Percentiles rank a stretch among this genome's conserved stretches.
Conservation (phyloP, 2,329 filamentous ascomycete genomes). For the Pseudocercospora crystallina region DNA sequence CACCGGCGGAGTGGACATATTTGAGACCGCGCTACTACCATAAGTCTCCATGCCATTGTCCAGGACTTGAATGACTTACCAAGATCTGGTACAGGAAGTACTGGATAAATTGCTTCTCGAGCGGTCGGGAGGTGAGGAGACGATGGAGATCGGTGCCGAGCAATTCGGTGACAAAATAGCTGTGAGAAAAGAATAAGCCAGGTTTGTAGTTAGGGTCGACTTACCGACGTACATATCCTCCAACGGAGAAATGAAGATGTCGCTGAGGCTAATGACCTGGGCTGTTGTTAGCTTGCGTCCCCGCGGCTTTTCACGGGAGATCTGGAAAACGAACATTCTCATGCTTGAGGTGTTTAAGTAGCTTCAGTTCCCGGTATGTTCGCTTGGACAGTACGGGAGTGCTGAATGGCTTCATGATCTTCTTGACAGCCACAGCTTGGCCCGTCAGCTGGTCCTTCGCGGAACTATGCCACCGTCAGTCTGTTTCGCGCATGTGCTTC, state of each 20-base stretch:
- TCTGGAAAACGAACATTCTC: conserved; percentile 71
- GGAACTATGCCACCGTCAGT: conserved; percentile 60
- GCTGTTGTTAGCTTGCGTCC: conserved; percentile 8
- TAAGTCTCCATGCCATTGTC: conserved; percentile 7
- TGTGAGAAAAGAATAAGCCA: conserved; percentile 42
- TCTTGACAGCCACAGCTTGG: conserved; percentile 97
- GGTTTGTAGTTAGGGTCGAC: conserved; percentile 28
- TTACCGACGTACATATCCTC: conserved; percentile 79
- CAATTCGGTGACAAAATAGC: conserved; percentile 97
- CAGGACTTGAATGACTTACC: conserved; percentile 54
- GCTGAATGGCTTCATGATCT: conserved; percentile 99
- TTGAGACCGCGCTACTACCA: conserved; percentile 79
- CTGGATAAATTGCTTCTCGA: conserved; percentile 99
- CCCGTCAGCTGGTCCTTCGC: conserved; percentile 96
- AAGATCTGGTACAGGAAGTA: conserved; percentile 99
- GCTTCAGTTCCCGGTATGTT: conserved; percentile 95
- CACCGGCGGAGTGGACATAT: conserved; percentile 97
- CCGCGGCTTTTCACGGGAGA: not conserved
- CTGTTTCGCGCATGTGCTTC: not conserved
- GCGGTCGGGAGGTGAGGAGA: conserved; percentile 86
- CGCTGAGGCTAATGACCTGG: conserved; percentile 91
- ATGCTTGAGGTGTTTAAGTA: conserved; percentile 93
- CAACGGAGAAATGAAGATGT: conserved; percentile 98
- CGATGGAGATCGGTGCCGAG: conserved; percentile 95
- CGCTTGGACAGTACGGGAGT: conserved; percentile 97